Percentiles rank a stretch among this genome's conserved stretches.
Evolutionary conservation across 345 rosid species (phyloP).

Genomic region (Rhodomyrtus tomentosa): DNA sequence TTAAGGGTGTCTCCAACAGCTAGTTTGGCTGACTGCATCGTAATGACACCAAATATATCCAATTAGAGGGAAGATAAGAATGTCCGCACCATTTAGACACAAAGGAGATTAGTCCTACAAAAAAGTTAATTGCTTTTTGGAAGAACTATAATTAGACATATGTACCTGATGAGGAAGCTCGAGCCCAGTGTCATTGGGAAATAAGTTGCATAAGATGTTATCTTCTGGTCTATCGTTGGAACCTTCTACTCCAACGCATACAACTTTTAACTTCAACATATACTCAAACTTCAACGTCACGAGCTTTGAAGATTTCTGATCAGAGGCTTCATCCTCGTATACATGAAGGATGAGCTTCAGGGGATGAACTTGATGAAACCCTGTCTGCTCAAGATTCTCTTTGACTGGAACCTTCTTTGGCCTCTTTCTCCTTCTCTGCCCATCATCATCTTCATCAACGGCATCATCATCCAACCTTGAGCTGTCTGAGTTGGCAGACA

Average conservation of each 20-base stretch:
- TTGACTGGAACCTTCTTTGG: constrained; percentile 51
- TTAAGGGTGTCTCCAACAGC: constrained; percentile 36
- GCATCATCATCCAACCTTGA: constrained; percentile 64
- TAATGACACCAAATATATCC: constrained; percentile 5
- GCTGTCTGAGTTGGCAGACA: constrained; percentile 39
- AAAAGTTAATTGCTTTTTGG: neutral
- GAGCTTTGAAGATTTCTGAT: constrained; percentile 47
- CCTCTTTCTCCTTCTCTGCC: constrained; percentile 64
- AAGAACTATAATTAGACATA: neutral
- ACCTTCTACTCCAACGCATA: constrained; percentile 63
- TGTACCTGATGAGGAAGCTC: constrained; percentile 91
- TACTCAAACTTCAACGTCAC: constrained; percentile 61
- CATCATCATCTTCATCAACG: constrained; percentile 79
- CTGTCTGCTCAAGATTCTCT: constrained; percentile 44
- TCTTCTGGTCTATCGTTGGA: constrained; percentile 39
- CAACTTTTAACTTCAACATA: constrained; percentile 67
- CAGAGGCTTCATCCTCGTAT: constrained; percentile 48
- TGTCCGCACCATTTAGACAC: neutral
- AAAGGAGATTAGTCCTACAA: neutral
- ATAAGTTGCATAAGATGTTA: constrained; percentile 58
- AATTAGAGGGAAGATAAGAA: neutral
- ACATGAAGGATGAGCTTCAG: constrained; percentile 54
- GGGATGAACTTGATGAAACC: constrained; percentile 60
- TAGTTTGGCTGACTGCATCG: constrained; percentile 83
- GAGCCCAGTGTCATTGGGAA: constrained; percentile 67